Conservation (phyloP, 2,329 filamentous ascomycete species). For the Rhynchosporium secalis region DNA sequence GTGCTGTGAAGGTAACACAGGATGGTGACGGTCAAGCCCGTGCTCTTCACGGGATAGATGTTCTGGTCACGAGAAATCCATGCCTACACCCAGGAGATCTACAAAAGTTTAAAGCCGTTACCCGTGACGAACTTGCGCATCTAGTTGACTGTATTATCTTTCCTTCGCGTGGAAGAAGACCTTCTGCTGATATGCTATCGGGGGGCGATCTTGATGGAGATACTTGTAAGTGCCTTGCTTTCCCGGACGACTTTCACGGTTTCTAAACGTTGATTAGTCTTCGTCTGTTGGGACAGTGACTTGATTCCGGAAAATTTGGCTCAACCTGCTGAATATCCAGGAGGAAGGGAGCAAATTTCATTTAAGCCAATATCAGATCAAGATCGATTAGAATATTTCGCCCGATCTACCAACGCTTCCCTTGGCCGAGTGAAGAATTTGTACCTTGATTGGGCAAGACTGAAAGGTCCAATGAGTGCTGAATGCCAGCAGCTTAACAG, state of each 20-base stretch:
- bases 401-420: slow-evolving; percentile 7
- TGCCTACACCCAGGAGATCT: slow-evolving; percentile 11
- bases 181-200: slow-evolving; percentile 2
- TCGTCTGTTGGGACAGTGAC: slow-evolving; percentile 10
- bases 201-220: slow-evolving; percentile 5
- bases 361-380: slow-evolving; percentile 6
- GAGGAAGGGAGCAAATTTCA: slow-evolving; percentile 4
- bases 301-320: not conserved
- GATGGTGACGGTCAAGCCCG: slow-evolving; percentile 7
- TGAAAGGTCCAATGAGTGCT: slow-evolving; percentile 7
- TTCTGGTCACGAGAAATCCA: slow-evolving; percentile 6
- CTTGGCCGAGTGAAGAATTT: slow-evolving; percentile 5
- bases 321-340: slow-evolving; percentile 7
- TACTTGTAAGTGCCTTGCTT: slow-evolving; percentile 1
- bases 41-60: not conserved
- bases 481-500: slow-evolving; percentile 12
- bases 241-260: not conserved
- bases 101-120: slow-evolving; percentile 8
- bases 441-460: slow-evolving; percentile 10
- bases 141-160: slow-evolving; percentile 10
- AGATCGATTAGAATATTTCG: slow-evolving; percentile 8
- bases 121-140: slow-evolving; percentile 1
- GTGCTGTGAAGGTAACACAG: slow-evolving; percentile 6
- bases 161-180: not conserved
- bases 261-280: not conserved